Conservation (phyloP, 208 protist species). For the Trypanosoma vivax region DNA sequence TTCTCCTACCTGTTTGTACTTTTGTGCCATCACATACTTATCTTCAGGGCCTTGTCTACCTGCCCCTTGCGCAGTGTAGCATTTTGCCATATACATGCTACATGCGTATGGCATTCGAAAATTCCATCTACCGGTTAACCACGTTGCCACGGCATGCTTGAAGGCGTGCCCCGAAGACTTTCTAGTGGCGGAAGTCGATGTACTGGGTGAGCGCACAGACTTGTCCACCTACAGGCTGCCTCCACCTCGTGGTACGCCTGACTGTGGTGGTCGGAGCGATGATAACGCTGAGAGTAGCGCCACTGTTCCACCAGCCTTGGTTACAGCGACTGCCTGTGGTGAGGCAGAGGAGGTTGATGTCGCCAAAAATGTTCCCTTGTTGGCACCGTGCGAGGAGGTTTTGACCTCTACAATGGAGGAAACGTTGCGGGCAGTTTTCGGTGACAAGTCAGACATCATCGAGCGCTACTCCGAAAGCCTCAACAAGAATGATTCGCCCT, state of each 20-base stretch:
- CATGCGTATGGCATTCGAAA: constrained; percentile 54
- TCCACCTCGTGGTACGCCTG: background rate
- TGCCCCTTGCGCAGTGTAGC: background rate
- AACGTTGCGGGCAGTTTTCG: background rate
- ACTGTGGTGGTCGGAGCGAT: background rate
- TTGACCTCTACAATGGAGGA: background rate
- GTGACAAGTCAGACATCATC: constrained; percentile 7
- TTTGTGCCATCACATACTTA: no score
- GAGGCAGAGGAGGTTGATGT: background rate
- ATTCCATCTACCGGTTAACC: constrained; percentile 14
- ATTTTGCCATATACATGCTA: constrained; percentile 32
- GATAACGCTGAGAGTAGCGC: background rate
- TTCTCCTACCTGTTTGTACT: no score
- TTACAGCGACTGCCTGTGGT: background rate
- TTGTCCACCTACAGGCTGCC: constrained; percentile 19
- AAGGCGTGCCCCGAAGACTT: constrained; percentile 67
- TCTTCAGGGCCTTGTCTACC: background rate
- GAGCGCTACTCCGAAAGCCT: background rate
- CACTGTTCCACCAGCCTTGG: no score
- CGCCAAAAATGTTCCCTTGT: background rate
- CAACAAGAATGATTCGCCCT: background rate
- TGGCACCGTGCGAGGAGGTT: background rate
- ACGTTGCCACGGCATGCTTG: constrained; percentile 13
- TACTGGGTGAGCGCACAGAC: constrained; percentile 43
- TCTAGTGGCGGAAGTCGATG: constrained; percentile 71